Base-by-base conservation (phyloP, 768 basidiomycete species). In the Podaxis carcinomalis region DNA sequence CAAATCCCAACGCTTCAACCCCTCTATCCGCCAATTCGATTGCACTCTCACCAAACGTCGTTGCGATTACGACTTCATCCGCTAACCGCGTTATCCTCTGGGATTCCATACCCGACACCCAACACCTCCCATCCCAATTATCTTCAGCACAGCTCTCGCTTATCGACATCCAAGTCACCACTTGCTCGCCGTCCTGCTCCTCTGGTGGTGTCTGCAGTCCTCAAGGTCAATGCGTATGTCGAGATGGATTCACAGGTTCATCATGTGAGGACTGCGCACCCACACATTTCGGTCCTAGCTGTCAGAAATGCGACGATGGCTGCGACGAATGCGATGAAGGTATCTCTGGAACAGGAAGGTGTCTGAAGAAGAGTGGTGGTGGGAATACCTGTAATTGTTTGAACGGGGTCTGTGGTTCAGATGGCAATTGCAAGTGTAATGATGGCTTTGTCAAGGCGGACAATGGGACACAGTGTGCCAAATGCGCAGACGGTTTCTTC, bases 401-500 rank as follows among this genome's bases (percentile, higher is more conserved):
- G 59, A 94, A 92, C 66, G 93, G 93, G 5, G 75, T 84, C 35
- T 95, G 93, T 72, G 80, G 81, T 1, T 63, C 81, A 0, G 80
- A 84, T 62, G 87, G 89, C 0, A 81, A 84, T 62, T 93, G 92
- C 61, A 73, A 82, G 3, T 95, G 93, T 67, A 88, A 86, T 62
- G 69, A 85, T 0, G 93, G 93, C 0, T 95, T 90, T 84, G 82
- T 82, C 0, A 81, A 82, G 0, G 85, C 81, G 1, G 77, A 76
- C 46, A 86, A 89, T 63, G 89, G 90, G 2, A 91, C 90, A 0
- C 82, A 84, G 19, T 95, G 93, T 68, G 83, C 89, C 5, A 77
- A 82, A 53, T 95, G 93, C 68, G 78, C 83, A 0, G 64, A 76
- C 14, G 93, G 92, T 0, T 95, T 91, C 73, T 95, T 93, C 77